Conservation (phyloP, 345 rosid genomes). For the Lenwebbia sp. region DNA sequence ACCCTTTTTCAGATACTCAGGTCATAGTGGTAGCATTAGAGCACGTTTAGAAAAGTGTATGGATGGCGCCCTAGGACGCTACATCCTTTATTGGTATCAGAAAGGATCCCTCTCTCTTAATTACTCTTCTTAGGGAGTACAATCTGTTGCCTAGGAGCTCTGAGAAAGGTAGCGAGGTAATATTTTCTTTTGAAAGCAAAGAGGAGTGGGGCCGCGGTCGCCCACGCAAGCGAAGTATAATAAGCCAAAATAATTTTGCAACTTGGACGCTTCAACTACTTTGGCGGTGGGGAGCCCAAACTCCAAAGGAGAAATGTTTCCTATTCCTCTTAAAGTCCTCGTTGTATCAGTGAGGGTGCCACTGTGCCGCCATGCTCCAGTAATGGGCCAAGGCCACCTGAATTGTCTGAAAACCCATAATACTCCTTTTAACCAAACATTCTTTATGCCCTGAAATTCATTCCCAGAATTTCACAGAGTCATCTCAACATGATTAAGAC, state of each 20-base stretch:
- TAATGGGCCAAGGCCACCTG: neutral
- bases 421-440: neutral
- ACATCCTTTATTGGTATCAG: no score
- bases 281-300: neutral
- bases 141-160: neutral
- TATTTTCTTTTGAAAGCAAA: no score
- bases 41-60: no score
- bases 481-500: neutral
- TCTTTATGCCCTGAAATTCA: neutral
- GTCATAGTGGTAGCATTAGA: no score
- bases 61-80: no score
- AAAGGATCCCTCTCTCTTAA: neutral
- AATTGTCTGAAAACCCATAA: neutral
- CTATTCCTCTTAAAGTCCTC: neutral
- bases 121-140: neutral
- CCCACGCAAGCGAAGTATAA: no score
- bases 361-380: neutral
- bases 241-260: no score
- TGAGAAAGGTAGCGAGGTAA: neutral
- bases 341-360: neutral
- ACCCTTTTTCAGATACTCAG: no score
- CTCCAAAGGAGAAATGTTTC: neutral
- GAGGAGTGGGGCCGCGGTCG: no score
- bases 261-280: no score
- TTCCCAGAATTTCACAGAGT: neutral